Conservation (phyloP, 306 rosid species). For the Ammopiptanthus mongolicus region DNA sequence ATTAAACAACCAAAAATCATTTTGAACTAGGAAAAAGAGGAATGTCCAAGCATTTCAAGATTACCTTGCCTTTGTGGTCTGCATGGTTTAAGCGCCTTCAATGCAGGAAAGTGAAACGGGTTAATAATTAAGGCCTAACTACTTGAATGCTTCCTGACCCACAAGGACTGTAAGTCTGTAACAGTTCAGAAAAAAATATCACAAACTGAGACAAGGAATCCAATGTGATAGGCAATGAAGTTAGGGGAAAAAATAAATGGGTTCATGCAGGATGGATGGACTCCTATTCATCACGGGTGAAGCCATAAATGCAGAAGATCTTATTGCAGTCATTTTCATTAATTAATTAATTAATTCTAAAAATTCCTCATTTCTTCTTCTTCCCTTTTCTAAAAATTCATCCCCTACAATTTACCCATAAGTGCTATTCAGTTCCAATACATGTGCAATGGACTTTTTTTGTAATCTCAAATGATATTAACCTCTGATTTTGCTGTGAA, state of each 20-base stretch:
- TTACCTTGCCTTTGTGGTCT: slow-evolving; percentile 88
- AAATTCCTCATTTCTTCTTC: not conserved
- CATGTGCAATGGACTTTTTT: not conserved
- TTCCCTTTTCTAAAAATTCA: too few species aligned
- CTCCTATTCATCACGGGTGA: slow-evolving; percentile 36
- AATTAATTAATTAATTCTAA: not conserved
- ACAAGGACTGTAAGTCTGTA: slow-evolving; percentile 41
- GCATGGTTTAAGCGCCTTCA: slow-evolving; percentile 45
- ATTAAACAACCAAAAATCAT: not conserved
- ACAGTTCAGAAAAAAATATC: slow-evolving; percentile 32
- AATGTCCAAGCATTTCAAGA: slow-evolving; percentile 14
- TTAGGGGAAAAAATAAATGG: slow-evolving; percentile 38
- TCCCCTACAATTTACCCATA: slow-evolving; percentile 10
- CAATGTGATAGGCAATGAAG: slow-evolving; percentile 45
- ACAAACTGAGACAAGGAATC: slow-evolving; percentile 49
- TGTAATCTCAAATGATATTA: too few species aligned
- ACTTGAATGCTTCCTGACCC: slow-evolving; percentile 71
- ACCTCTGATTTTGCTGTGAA: too few species aligned
- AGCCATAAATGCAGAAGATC: slow-evolving; percentile 35
- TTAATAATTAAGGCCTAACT: slow-evolving; percentile 32
- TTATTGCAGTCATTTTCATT: slow-evolving; percentile 10
- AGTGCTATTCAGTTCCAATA: not conserved
- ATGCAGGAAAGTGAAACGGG: slow-evolving; percentile 21
- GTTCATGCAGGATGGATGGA: slow-evolving; percentile 51
- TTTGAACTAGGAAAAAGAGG: slow-evolving; percentile 9